Percentiles rank a stretch among this genome's conserved stretches.
phyloP scores from a whole-genome alignment of 2,329 filamentous ascomycete species.

The Penicillium expansum region DNA sequence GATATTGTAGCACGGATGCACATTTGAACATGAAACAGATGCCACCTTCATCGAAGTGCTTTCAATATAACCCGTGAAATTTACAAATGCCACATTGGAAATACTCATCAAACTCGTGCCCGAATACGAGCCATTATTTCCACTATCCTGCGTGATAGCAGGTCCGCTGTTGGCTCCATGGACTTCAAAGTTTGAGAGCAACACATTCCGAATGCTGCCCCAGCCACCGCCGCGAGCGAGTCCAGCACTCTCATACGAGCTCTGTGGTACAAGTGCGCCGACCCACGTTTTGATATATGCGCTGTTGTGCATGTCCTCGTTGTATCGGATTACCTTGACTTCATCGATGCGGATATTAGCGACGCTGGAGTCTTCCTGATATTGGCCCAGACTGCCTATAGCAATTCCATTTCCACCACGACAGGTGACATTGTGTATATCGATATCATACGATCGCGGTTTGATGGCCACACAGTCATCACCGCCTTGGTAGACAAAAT shows the following conservation, averaged over 20 bases:
- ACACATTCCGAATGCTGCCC: constrained; percentile 52
- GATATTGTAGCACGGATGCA: constrained; percentile 54
- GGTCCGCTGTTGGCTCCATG: constrained; percentile 45
- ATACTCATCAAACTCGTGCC: constrained; percentile 54
- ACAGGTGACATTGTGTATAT: constrained; percentile 54
- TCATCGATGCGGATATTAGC: constrained; percentile 50
- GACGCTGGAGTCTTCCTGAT: constrained; percentile 54
- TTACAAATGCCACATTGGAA: constrained; percentile 50
- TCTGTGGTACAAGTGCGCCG: constrained; percentile 48
- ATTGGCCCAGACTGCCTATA: constrained; percentile 55
- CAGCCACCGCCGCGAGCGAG: constrained; percentile 54
- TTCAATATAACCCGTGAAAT: constrained; percentile 52
- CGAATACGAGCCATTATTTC: constrained; percentile 49
- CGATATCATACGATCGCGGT: constrained; percentile 59
- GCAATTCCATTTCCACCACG: constrained; percentile 54
- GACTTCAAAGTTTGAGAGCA: constrained; percentile 53
- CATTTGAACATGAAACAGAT: constrained; percentile 46
- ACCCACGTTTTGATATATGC: constrained; percentile 60
- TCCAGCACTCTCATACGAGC: constrained; percentile 50
- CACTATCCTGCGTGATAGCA: constrained; percentile 49
- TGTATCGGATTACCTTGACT: constrained; percentile 46
- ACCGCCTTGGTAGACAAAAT: constrained; percentile 56
- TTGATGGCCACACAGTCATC: constrained; percentile 63
- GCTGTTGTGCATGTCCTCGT: constrained; percentile 48
- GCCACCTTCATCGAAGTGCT: constrained; percentile 22